Conservation (phyloP, 1,139 yeast genomes). For the Diutina siamensis region DNA sequence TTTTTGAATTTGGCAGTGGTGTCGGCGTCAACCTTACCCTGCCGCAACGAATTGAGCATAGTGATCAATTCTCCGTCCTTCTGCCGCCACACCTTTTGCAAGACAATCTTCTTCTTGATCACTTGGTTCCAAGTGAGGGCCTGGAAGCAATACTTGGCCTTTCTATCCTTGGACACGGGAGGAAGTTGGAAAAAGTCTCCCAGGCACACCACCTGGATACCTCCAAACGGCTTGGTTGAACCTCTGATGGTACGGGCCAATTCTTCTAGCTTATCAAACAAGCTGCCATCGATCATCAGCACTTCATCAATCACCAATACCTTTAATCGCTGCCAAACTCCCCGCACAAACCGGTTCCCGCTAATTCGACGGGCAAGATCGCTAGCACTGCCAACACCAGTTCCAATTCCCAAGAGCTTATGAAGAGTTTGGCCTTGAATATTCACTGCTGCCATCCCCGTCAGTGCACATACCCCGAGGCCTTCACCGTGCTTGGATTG, state of each 20-base stretch:
- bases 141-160: conserved; percentile 37
- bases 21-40: conserved; percentile 49
- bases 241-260: conserved; percentile 44
- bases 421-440: conserved; percentile 79
- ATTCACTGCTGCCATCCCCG: conserved; percentile 85
- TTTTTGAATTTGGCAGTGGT: conserved; percentile 45
- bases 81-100: conserved; percentile 63
- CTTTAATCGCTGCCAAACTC: conserved; percentile 49
- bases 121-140: conserved; percentile 43
- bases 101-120: conserved; percentile 42
- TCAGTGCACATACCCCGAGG: conserved; percentile 82
- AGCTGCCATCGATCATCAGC: conserved; percentile 66
- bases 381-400: conserved; percentile 43
- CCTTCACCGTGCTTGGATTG: conserved; percentile 27
- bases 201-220: conserved; percentile 64
- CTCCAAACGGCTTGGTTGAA: conserved; percentile 55
- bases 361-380: conserved; percentile 34
- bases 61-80: conserved; percentile 53
- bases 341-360: conserved; percentile 29
- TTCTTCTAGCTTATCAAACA: conserved; percentile 53
- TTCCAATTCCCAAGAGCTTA: conserved; percentile 67
- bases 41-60: conserved; percentile 66
- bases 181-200: conserved; percentile 87
- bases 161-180: conserved; percentile 46
- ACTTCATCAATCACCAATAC: conserved; percentile 72